phyloP scores from a whole-genome alignment of 331 rosid species.

The Malus hybrid region DNA sequence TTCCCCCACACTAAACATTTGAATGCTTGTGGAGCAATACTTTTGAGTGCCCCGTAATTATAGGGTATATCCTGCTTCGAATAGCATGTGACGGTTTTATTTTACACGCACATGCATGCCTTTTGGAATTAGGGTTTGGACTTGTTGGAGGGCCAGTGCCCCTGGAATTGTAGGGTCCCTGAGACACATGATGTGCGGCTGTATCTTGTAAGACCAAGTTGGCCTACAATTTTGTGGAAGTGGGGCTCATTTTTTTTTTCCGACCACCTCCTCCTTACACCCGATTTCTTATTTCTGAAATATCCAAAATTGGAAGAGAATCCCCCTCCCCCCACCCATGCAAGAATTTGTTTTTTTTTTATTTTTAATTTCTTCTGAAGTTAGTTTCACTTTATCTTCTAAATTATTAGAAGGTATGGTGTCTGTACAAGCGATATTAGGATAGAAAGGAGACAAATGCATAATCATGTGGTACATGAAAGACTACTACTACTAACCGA shows the following conservation, averaged over 20 bases:
- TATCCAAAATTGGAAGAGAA: not conserved
- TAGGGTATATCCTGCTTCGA: slow-evolving; percentile 7
- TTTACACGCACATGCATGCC: slow-evolving; percentile 24
- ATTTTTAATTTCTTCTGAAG: not conserved
- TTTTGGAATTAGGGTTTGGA: not conserved
- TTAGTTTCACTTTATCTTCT: not conserved
- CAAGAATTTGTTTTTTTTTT: too few species aligned
- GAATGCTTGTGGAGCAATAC: not conserved
- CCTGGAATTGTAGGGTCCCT: slow-evolving; percentile 35
- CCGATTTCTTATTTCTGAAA: slow-evolving; percentile 10
- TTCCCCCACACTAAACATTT: not conserved
- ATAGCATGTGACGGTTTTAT: slow-evolving; percentile 6
- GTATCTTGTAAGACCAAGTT: slow-evolving; percentile 13
- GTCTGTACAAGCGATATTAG: too few species aligned
- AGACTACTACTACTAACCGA: not conserved
- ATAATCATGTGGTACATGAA: not conserved
- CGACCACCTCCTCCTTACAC: not conserved
- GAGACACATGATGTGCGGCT: slow-evolving; percentile 27
- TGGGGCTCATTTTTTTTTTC: not conserved
- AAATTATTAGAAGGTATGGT: not conserved
- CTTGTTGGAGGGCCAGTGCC: slow-evolving; percentile 20
- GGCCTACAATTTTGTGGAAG: not conserved
- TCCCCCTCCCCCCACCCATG: too few species aligned
- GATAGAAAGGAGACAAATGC: too few species aligned
- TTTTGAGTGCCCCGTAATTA: not conserved